Evolutionary conservation across 2,329 filamentous ascomycete species (phyloP).

Genomic region (Alternaria tenuissima): DNA sequence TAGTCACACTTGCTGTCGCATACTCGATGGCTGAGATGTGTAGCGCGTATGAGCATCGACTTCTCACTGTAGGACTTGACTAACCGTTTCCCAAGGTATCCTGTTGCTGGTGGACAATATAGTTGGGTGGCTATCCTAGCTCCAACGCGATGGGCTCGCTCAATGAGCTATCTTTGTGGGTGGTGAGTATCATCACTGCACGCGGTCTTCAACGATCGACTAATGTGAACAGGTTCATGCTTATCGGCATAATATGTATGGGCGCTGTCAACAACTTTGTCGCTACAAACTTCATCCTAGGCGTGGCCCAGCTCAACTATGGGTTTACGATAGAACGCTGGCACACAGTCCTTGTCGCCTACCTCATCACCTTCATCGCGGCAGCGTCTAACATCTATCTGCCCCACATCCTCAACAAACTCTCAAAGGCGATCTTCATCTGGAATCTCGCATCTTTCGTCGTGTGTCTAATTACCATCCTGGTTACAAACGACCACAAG

Average conservation of each 20-base stretch:
- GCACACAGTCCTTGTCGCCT: constrained; percentile 64
- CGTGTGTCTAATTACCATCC: constrained; percentile 60
- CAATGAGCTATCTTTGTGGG: constrained; percentile 51
- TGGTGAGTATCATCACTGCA: constrained; percentile 49
- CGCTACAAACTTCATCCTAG: constrained; percentile 57
- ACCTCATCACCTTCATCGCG: constrained; percentile 57
- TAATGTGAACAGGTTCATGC: constrained; percentile 27
- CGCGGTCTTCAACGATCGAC: neutral
- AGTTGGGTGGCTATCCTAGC: constrained; percentile 66
- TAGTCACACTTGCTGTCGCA: constrained; percentile 62
- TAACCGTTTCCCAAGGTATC: constrained; percentile 49
- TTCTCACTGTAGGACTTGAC: neutral
- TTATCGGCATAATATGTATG: constrained; percentile 59
- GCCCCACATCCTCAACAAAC: constrained; percentile 60
- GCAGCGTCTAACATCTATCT: constrained; percentile 60
- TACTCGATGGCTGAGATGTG: constrained; percentile 68
- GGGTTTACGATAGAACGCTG: constrained; percentile 63
- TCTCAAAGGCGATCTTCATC: constrained; percentile 59
- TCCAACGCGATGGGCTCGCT: constrained; percentile 52
- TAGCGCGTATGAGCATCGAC: constrained; percentile 47
- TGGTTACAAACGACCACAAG: constrained; percentile 63
- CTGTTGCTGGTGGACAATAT: constrained; percentile 66
- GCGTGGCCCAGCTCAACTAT: constrained; percentile 62
- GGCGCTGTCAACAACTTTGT: constrained; percentile 65
- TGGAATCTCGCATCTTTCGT: constrained; percentile 65